These are phyloP conservation scores for Ogataea salicorniae DNA, from an alignment of 805 yeast genomes.

Conservation along the genomic window DNA sequence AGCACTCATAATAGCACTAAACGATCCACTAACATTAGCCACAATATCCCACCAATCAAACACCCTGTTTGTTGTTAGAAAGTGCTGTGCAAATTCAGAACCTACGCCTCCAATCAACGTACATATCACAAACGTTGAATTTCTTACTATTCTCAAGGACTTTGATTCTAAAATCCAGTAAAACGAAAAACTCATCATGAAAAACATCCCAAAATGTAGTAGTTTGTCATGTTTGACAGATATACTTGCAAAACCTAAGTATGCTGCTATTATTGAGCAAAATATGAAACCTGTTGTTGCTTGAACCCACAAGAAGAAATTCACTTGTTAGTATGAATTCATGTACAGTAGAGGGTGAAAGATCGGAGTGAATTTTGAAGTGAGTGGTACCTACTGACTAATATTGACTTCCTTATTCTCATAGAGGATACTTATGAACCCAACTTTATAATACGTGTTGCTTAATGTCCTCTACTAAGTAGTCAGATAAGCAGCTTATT, in stretches of 20 bases:
- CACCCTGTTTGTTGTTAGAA: constrained; percentile 38
- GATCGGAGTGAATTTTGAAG: not conserved
- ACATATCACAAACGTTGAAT: constrained; percentile 34
- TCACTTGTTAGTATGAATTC: not conserved
- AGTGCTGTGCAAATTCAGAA: constrained; percentile 44
- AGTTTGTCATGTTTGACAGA: constrained; percentile 42
- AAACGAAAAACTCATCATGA: constrained; percentile 41
- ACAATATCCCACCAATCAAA: constrained; percentile 36
- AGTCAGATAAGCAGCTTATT: too few relatives aligned
- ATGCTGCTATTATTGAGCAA: constrained; percentile 23
- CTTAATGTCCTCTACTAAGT: too few relatives aligned
- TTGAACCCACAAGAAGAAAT: not conserved
- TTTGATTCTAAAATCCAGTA: constrained; percentile 40
- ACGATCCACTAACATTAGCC: constrained; percentile 25
- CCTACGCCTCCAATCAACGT: constrained; percentile 40
- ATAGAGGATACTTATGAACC: not conserved
- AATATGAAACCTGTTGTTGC: constrained; percentile 16
- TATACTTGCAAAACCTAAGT: constrained; percentile 48
- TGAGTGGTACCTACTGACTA: constrained; percentile 1
- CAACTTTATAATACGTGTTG: too few relatives aligned
- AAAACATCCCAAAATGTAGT: constrained; percentile 42
- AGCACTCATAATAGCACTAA: constrained; percentile 19
- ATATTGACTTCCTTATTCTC: not conserved
- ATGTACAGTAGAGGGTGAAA: too few relatives aligned
- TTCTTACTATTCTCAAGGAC: constrained; percentile 29